Evolutionary conservation across 768 basidiomycete species (phyloP), one percentile per base, ranked within the genome.

Genomic region (Chalciporus piperatus): DNA sequence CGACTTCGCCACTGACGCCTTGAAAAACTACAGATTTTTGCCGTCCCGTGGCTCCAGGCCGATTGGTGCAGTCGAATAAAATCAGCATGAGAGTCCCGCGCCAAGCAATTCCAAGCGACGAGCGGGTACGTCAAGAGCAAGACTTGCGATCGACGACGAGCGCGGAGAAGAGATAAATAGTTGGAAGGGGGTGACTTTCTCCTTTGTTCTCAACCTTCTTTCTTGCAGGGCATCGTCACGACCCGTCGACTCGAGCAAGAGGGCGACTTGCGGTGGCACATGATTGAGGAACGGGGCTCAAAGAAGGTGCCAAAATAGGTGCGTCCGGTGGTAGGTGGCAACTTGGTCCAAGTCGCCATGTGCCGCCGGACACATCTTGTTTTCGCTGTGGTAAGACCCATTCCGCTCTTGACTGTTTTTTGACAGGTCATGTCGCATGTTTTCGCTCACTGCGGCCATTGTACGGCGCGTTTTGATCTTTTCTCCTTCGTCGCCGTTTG

Each of bases 351-450:
- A 6, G 55, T 30, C 22, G n/a, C 52, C 19, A 9, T 54, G 19
- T 60, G 42, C 50, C 43, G 61, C 41, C 63, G 61, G 61, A 62
- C 60, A 39, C 38, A 4, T 43, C 45, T 51, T 51, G 60, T 59
- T 56, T 45, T 37, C 11, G 41, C 38, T n/a, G 16, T 22, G 22
- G 2, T 22, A 22, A 22, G 22, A 4, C 22, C 22, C 22, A 22
- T 22, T 22, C 5, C 23, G 6, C 7, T 40, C 44, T 10, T 12
- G 14, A 28, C 6, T 45, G 25, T 23, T 48, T 16, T 9, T 0
- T 9, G 6, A 41, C 9, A 0, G 14, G 3, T 16, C 14, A 32
- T 5, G 32, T 30, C 13, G 10, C n/a, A n/a, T n/a, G n/a, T n/a
- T n/a, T n/a, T n/a, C n/a, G 25, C 30, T 12, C 30, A 13, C 12